These are phyloP conservation scores for Massarina eburnea DNA, from an alignment of 2,329 filamentous ascomycete genomes.

Conservation along the genomic window DNA sequence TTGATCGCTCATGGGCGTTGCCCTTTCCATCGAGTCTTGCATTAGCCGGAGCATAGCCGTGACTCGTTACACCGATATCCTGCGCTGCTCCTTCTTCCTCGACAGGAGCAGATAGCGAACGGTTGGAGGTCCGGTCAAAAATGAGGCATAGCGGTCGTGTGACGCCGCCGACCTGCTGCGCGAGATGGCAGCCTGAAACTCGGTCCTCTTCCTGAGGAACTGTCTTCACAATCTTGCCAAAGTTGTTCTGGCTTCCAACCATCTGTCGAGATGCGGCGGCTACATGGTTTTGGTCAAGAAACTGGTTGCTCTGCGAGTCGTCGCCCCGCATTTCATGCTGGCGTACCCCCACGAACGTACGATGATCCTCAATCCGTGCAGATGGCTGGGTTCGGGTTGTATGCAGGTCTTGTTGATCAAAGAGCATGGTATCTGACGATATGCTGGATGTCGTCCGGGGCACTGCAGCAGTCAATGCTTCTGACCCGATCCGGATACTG, in stretches of 20 bases:
- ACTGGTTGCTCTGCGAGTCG: background rate
- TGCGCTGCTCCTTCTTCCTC: conserved; percentile 7
- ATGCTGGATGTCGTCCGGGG: conserved; percentile 7
- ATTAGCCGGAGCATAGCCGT: conserved; percentile 14
- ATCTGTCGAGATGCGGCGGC: background rate
- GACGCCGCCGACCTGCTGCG: conserved; percentile 15
- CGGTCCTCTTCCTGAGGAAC: background rate
- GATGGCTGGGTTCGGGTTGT: conserved; percentile 7
- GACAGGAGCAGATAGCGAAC: conserved; percentile 4
- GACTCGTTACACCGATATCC: conserved; percentile 16
- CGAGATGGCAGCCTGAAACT: conserved; percentile 16
- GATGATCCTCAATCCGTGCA: conserved; percentile 6
- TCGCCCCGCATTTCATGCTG: conserved; percentile 1
- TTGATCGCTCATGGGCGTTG: conserved; percentile 5
- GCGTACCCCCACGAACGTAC: conserved; percentile 9
- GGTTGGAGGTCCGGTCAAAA: conserved; percentile 15
- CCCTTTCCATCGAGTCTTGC: conserved; percentile 12
- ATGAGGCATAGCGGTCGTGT: conserved; percentile 21
- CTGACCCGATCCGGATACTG: conserved; percentile 39
- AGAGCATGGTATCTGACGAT: conserved; percentile 40
- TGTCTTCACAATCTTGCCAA: background rate
- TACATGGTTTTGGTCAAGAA: background rate
- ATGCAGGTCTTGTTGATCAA: conserved; percentile 29
- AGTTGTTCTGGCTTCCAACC: background rate
- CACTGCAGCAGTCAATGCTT: conserved; percentile 27